Evolutionary conservation across 306 rosid species (phyloP).

Genomic region (Rosa rugosa): DNA sequence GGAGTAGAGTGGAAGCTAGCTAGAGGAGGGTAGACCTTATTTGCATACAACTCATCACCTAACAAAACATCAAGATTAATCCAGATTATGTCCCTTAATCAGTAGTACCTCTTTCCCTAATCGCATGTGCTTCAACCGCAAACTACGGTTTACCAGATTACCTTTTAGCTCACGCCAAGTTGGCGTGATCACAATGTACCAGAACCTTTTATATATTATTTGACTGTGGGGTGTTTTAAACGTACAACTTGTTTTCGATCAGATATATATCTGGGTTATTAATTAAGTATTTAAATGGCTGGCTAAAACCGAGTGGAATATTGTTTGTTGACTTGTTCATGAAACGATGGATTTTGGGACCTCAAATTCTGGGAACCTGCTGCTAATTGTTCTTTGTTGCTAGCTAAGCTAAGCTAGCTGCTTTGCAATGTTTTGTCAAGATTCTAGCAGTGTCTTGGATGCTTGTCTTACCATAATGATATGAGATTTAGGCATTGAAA

Average conservation of each 20-base stretch:
- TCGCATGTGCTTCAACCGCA: constrained; percentile 67
- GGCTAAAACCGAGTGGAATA: not conserved
- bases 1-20: constrained; percentile 24
- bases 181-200: constrained; percentile 24
- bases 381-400: constrained; percentile 1
- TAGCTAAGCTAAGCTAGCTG: not conserved
- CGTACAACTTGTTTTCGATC: constrained; percentile 2
- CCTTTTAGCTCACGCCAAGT: constrained; percentile 38
- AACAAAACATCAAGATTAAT: constrained; percentile 33
- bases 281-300: not conserved
- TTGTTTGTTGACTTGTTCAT: constrained; percentile 24
- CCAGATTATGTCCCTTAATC: constrained; percentile 19
- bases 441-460: not conserved
- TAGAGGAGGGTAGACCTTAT: constrained; percentile 4
- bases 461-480: not conserved
- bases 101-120: not conserved
- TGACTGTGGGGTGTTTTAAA: constrained; percentile 21
- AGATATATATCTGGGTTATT: constrained; percentile 23
- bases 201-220: constrained; percentile 21
- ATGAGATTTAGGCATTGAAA: not conserved
- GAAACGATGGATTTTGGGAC: not conserved
- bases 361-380: constrained; percentile 25
- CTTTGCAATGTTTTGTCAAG: not conserved
- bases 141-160: constrained; percentile 44
- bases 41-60: constrained; percentile 35